phyloP scores from a whole-genome alignment of 352 stramenopile genomes.

The Globisporangium alternatum region DNA sequence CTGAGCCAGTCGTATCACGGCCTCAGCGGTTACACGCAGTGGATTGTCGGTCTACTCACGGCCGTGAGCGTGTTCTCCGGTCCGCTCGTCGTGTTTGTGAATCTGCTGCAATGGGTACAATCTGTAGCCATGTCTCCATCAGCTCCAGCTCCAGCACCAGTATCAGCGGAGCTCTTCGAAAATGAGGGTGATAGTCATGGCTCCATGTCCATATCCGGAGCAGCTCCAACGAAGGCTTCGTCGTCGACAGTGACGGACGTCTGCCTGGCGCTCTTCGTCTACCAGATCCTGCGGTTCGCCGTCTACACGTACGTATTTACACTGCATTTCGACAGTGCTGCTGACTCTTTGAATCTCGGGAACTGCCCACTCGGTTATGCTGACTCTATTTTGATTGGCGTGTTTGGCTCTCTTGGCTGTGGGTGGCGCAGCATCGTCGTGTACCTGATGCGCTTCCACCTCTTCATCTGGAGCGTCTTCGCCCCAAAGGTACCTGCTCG shows the following conservation, averaged over 20 bases:
- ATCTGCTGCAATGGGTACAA: slow-evolving; percentile 39
- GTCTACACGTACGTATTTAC: slow-evolving; percentile 56
- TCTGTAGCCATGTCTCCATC: slow-evolving; percentile 5
- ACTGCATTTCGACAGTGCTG: neutral
- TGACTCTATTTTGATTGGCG: slow-evolving; percentile 5
- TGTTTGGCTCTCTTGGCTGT: neutral
- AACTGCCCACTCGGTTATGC: neutral
- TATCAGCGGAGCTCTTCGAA: neutral
- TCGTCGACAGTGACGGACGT: slow-evolving; percentile 12
- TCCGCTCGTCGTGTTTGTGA: slow-evolving; percentile 60
- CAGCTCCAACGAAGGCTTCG: neutral
- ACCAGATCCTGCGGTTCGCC: slow-evolving; percentile 58
- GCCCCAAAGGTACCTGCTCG: slow-evolving; percentile 67
- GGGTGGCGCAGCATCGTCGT: slow-evolving; percentile 55
- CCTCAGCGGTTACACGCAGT: slow-evolving; percentile 74
- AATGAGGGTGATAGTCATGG: neutral
- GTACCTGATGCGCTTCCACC: slow-evolving; percentile 87
- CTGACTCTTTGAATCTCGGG: neutral
- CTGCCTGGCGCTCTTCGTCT: slow-evolving; percentile 39
- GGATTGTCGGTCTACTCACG: slow-evolving; percentile 71
- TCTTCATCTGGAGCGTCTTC: slow-evolving; percentile 92
- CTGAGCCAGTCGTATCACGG: slow-evolving; percentile 88
- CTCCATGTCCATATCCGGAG: neutral
- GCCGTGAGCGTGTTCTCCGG: slow-evolving; percentile 76
- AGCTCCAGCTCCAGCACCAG: neutral